Percentiles rank a stretch among this genome's conserved stretches.
These are phyloP conservation scores for Alternaria viburni DNA, from an alignment of 2,329 filamentous ascomycete species.

Conservation along the genomic window DNA sequence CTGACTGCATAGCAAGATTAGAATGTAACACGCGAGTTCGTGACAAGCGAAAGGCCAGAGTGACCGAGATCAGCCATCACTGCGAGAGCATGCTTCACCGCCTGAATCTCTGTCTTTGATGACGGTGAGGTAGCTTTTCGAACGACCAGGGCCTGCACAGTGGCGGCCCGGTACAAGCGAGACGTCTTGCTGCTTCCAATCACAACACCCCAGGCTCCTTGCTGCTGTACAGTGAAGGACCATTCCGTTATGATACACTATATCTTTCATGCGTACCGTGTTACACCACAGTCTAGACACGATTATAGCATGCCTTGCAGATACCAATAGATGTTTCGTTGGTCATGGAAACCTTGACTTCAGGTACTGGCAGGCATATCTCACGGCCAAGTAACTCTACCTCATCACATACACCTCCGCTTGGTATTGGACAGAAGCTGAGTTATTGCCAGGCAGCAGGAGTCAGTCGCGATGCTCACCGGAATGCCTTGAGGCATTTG, in stretches of 20 bases:
- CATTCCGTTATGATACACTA: background rate
- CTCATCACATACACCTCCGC: background rate
- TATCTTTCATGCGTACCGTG: background rate
- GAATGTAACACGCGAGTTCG: background rate
- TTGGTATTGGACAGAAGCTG: background rate
- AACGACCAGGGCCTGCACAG: background rate
- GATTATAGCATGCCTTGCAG: background rate
- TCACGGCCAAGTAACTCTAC: background rate
- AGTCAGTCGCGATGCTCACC: background rate
- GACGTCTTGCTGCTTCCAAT: background rate
- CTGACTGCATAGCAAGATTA: background rate
- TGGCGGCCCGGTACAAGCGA: background rate
- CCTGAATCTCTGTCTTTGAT: background rate
- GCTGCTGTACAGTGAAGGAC: background rate
- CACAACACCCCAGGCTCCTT: background rate
- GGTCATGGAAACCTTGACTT: background rate
- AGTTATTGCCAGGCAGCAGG: background rate
- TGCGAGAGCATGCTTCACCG: background rate
- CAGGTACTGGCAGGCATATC: background rate
- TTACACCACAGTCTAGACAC: background rate
- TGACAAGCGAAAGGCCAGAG: background rate
- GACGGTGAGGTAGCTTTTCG: background rate
- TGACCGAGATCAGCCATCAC: background rate
- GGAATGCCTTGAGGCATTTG: background rate
- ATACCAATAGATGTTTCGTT: background rate